Conservation (phyloP, 129 eudicot species). For the sunflower (Helianthus annuus) region HanXRQr2.0-SUNRISE NC_035442.2:111803945-111804444, state of each 20-base stretch:
- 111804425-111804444: constrained; percentile 97
- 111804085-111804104: too few relatives aligned
- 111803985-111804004: too few relatives aligned
- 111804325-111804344: neutral
- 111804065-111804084: too few relatives aligned
- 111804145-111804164: neutral
- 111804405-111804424: constrained; percentile 93
- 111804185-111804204: neutral
- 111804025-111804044: too few relatives aligned
- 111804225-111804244: neutral
- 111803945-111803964: too few relatives aligned
- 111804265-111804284: neutral
- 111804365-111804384: constrained; percentile 10
- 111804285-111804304: neutral
- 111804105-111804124: neutral
- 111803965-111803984: too few relatives aligned
- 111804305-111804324: constrained; percentile 2
- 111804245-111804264: neutral
- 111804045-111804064: too few relatives aligned
- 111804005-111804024: too few relatives aligned
- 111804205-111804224: neutral
- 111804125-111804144: neutral
- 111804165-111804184: neutral
- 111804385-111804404: constrained; percentile 15
- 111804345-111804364: constrained; percentile 17